A percentile compares a stretch with the other conserved stretches of the same genome.
Evolutionary conservation across 2,329 filamentous ascomycete genomes (phyloP).

Genomic region (Nemania sp.): DNA sequence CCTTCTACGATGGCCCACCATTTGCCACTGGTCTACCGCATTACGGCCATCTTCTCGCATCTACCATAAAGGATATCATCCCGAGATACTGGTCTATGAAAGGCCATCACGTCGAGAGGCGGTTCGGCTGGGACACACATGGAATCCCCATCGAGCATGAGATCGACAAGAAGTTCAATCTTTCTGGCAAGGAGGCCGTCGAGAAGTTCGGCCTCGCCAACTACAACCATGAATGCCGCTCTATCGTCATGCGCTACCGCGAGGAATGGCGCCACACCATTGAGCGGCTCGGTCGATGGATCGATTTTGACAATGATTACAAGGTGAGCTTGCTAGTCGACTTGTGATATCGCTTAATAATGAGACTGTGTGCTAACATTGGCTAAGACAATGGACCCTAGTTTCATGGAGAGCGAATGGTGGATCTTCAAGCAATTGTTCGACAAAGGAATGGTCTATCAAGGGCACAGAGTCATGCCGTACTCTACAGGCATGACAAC

Average conservation of each 20-base stretch:
- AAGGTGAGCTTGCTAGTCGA: constrained; percentile 67
- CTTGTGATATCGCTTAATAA: not conserved
- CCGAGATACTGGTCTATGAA: constrained; percentile 98
- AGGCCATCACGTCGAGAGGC: constrained; percentile 88
- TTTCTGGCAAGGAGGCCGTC: constrained; percentile 88
- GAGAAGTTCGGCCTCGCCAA: constrained; percentile 85
- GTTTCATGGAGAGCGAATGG: constrained; percentile 96
- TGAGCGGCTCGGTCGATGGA: constrained; percentile 91
- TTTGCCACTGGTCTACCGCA: constrained; percentile 79
- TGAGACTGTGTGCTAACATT: constrained; percentile 39
- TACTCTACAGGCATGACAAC: constrained; percentile 93
- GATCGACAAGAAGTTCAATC: constrained; percentile 95
- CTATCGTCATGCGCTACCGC: constrained; percentile 93
- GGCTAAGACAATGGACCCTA: constrained; percentile 85
- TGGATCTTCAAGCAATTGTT: constrained; percentile 96
- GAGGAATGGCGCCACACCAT: constrained; percentile 89
- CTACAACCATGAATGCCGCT: constrained; percentile 91
- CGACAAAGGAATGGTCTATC: constrained; percentile 90
- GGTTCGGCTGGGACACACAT: constrained; percentile 96
- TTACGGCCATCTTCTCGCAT: constrained; percentile 83
- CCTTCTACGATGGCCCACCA: constrained; percentile 91
- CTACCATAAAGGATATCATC: constrained; percentile 97
- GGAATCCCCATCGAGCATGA: constrained; percentile 96
- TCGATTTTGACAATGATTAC: constrained; percentile 98
- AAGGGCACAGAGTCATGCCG: constrained; percentile 92